Evolutionary conservation across 371 early-diverging fungal species (phyloP), one percentile per base, ranked within the genome.

Genomic region (Mycotypha africana): DNA sequence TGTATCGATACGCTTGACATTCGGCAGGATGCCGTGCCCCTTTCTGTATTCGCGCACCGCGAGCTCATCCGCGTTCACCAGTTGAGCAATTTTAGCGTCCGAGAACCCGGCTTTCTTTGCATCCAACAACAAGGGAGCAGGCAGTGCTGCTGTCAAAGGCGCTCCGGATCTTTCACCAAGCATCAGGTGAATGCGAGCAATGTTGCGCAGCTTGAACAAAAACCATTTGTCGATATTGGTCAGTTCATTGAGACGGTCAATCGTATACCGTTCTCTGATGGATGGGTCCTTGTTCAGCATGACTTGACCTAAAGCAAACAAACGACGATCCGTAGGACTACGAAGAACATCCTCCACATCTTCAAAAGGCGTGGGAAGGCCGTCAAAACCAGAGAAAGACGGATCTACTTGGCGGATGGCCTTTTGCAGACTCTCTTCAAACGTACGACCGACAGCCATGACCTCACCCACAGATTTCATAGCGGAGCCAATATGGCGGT

Each of bases 391-490:
- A 38, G 61, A 62, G 56, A 85, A 86, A 42, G 73, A 62, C 22
- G 79, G 79, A 47, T 88, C 88, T 6, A 85, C 84, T 38, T 78
- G 78, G 37, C 90, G 85, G 47, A 88, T 85, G 28, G 89, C 90
- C 78, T 95, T 93, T 63, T 96, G 95, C 56, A 96, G 64, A 25
- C 81, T 78, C 64, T 96, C 97, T 65, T 96, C 97, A 53, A 91
- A 96, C 1, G 92, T 93, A 37, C 95, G 82, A 19, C 95, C 96
- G 47, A 96, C 92, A 6, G 93, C 92, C 97, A 96, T 96, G 41
- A 94, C 93, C 60, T 96, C 97, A 56, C 97, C 97, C 4, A 96
- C 95, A 56, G 84, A 84, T 70, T 96, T 96, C 97, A 94, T 94
- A 32, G 82, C 72, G 22, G 85, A 84, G 12, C 91, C 89, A 39